Percentiles rank a stretch among this genome's conserved stretches.
phyloP scores from a whole-genome alignment of 1,284 basidiomycete genomes.

The Ganoderma lucidum region DNA sequence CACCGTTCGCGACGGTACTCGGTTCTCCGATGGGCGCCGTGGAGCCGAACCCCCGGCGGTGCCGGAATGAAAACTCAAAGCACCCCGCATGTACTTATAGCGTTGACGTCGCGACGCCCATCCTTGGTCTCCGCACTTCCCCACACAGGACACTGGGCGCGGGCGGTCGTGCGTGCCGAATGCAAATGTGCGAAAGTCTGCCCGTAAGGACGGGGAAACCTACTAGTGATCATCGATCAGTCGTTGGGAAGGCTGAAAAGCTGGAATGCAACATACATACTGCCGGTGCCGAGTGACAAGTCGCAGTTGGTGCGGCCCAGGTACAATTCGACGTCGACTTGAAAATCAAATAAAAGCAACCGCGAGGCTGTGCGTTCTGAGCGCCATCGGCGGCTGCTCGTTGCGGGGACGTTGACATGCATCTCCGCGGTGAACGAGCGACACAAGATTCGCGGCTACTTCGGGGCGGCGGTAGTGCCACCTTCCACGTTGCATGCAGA shows the following conservation, averaged over 20 bases:
- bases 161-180: too few species aligned
- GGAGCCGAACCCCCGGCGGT: neutral
- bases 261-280: too few species aligned
- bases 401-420: too few species aligned
- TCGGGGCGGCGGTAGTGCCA: too few species aligned
- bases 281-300: neutral
- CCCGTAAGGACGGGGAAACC: too few species aligned
- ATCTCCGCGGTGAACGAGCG: too few species aligned
- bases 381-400: too few species aligned
- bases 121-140: neutral
- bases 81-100: neutral
- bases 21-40: neutral
- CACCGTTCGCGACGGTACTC: neutral
- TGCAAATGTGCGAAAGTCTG: neutral
- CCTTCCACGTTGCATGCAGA: too few species aligned
- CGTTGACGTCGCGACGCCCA: neutral
- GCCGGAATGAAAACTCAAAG: conserved; percentile 5
- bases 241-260: too few species aligned
- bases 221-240: too few species aligned
- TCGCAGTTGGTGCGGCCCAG: neutral
- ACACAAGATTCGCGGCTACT: too few species aligned
- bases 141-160: too few species aligned
- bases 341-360: neutral
- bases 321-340: neutral
- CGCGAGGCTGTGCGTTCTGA: neutral